Evolutionary conservation across 768 basidiomycete genomes (phyloP).

Genomic region (Boletus subcaerulescens): DNA sequence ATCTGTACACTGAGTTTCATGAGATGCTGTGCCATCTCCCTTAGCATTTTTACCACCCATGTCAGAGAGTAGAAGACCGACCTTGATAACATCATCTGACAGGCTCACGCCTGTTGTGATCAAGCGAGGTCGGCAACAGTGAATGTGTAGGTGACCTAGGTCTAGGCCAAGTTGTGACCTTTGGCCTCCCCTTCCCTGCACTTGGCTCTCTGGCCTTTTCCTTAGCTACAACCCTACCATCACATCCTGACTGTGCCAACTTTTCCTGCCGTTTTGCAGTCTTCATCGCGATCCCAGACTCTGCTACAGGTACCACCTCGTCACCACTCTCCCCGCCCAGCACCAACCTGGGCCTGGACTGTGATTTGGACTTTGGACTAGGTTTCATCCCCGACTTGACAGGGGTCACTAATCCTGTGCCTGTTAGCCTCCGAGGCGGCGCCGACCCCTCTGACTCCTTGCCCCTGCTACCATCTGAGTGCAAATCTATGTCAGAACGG

Average conservation of each 20-base stretch:
- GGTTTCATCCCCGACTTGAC: constrained; percentile 29
- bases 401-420: constrained; percentile 12
- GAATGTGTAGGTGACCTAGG: constrained; percentile 6
- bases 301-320: background rate
- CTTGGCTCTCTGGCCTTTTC: background rate
- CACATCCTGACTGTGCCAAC: background rate
- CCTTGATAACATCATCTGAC: constrained; percentile 58
- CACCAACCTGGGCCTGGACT: background rate
- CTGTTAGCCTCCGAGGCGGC: constrained; percentile 9
- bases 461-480: background rate
- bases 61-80: constrained; percentile 23
- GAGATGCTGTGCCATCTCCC: constrained; percentile 44
- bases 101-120: constrained; percentile 69
- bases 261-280: background rate
- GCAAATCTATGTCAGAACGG: background rate
- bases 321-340: background rate
- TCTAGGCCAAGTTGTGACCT: background rate
- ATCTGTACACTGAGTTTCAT: constrained; percentile 64
- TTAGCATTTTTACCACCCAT: background rate
- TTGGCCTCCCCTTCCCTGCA: background rate
- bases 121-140: constrained; percentile 27
- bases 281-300: background rate
- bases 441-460: constrained; percentile 3
- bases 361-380: constrained; percentile 14
- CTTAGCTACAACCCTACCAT: background rate